Base-by-base conservation (phyloP, 2,329 filamentous ascomycete genomes). In the Gaeumannomyces tritici region DNA sequence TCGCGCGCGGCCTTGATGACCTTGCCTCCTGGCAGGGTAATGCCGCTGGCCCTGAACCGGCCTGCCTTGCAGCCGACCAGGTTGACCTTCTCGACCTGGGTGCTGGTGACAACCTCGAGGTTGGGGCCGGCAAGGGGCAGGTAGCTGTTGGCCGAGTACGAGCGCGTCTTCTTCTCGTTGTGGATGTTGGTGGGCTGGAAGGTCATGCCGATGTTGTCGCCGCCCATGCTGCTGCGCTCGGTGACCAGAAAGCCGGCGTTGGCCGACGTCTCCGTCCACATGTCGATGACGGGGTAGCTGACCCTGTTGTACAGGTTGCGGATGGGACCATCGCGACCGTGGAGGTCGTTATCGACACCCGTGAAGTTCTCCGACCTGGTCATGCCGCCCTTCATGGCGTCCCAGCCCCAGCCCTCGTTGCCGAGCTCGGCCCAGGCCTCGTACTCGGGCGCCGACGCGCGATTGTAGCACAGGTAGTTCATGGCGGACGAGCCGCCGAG, bases 401-500 rank as follows among this genome's bases (percentile, higher is more conserved):
- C 72, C 81, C 82, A 87, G 1, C 77, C 75, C 85, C 85, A 88
- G 2, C 83, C 84, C 1, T 66, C 62, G 66, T 86, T 87, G 0
- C 84, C 84, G 11, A 88, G 70, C 31, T 74, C 70, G 57, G 78
- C 79, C 84, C 84, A 88, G 0, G 76, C 77, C 70, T 87, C 79
- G 56, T 83, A 80, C 59, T 84, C 81, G 51, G 75, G 74, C 33
- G 68, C 72, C 58, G 73, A 75, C 8, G 76, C 80, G 47, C 79
- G 75, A 62, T 77, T 77, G 74, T 77, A 78, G 59, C 83, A 80
- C 80, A 85, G 82, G 65, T 81, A 83, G 66, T 87, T 87, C 59
- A 87, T 76, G 0, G 81, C 82, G n/a, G 79, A 83, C 7, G 85
- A 85, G 8, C 87, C 88, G 26, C 88, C 88, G 0, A 90, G 76